A percentile compares a stretch with the other conserved stretches of the same genome.
These are phyloP conservation scores for Immersiella caudata DNA, from an alignment of 495 filamentous ascomycete species.

Conservation along the genomic window DNA sequence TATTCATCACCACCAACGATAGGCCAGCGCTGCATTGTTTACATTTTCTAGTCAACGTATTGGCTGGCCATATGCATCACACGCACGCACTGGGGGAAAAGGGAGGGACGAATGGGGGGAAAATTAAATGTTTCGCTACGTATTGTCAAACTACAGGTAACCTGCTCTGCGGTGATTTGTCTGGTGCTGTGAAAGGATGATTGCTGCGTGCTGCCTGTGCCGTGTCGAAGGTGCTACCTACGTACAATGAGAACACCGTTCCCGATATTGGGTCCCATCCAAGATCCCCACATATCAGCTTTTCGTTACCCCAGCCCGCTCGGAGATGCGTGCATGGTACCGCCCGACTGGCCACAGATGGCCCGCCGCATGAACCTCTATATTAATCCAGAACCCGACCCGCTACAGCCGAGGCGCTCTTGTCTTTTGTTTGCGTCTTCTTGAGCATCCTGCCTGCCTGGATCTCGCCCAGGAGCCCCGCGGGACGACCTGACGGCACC, in stretches of 20 bases:
- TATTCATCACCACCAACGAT: not conserved
- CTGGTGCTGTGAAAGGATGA: conserved; percentile 4
- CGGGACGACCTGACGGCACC: conserved; percentile 48
- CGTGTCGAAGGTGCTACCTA: conserved; percentile 8
- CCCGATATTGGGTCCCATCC: conserved; percentile 5
- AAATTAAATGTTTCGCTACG: not conserved
- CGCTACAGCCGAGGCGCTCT: conserved; percentile 67
- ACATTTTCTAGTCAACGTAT: not conserved
- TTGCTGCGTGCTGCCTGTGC: conserved; percentile 8
- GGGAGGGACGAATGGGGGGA: not conserved
- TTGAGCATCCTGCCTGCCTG: conserved; percentile 73
- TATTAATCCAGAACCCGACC: conserved; percentile 65
- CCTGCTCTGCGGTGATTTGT: not conserved
- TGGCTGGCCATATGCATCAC: not conserved
- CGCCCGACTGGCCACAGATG: conserved; percentile 12
- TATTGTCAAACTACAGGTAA: not conserved
- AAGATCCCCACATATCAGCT: conserved; percentile 5
- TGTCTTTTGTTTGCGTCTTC: conserved; percentile 86
- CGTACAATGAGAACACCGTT: conserved; percentile 1
- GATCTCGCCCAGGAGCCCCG: conserved; percentile 78
- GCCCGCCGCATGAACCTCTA: conserved; percentile 31
- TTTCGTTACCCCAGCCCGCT: not conserved
- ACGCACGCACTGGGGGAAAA: not conserved
- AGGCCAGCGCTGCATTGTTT: not conserved
- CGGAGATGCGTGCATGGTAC: not conserved